These are phyloP conservation scores for Murraya koenigii DNA, from an alignment of 345 rosid species.

Conservation along the genomic window DNA sequence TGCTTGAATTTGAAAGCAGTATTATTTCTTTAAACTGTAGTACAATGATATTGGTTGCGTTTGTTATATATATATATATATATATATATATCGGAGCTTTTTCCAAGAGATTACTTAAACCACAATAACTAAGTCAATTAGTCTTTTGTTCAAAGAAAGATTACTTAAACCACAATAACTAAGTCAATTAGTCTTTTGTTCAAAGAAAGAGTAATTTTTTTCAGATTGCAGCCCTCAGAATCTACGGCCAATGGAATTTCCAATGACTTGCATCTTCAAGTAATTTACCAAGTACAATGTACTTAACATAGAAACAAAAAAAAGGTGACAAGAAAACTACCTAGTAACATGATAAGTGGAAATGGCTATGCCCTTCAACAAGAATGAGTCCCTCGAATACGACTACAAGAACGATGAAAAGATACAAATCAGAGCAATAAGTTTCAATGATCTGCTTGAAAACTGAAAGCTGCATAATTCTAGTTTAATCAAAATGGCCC, in stretches of 20 bases:
- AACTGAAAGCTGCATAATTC: not conserved
- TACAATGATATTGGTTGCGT: no score
- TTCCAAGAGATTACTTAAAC: not conserved
- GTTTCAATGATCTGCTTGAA: not conserved
- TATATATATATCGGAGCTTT: not conserved
- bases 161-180: not conserved
- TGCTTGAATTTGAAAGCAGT: no score
- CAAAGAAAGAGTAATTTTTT: not conserved
- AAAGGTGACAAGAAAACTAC: not conserved
- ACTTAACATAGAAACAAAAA: not conserved
- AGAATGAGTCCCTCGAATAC: not conserved
- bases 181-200: not conserved
- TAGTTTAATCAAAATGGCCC: no score
- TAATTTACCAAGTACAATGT: not conserved
- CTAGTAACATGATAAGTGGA: not conserved
- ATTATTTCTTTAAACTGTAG: not conserved
- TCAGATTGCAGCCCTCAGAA: not conserved
- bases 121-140: not conserved
- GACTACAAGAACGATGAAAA: not conserved
- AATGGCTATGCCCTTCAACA: not conserved
- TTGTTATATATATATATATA: not conserved
- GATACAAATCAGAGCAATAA: not conserved
- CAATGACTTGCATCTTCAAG: not conserved
- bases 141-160: not conserved
- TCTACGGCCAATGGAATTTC: not conserved